Evolutionary conservation across 2,329 filamentous ascomycete species (phyloP).

Genomic region (Xylariomycetidae sp.): DNA sequence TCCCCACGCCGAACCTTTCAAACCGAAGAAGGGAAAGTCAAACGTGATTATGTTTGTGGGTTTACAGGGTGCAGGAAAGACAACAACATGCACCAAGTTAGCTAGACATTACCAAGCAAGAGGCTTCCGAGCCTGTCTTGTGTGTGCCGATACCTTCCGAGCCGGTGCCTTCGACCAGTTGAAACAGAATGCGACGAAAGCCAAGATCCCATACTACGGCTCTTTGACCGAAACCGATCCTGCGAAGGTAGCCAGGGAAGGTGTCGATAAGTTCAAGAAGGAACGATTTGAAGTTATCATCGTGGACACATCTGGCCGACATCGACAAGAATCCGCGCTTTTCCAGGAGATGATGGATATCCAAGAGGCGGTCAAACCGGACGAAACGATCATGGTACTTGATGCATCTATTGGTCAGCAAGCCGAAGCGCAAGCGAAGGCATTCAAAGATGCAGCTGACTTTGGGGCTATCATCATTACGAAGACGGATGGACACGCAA

Average conservation of each 20-base stretch:
- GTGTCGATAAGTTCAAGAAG: slow-evolving; percentile 98
- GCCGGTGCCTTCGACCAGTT: slow-evolving; percentile 97
- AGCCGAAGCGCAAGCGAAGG: slow-evolving; percentile 88
- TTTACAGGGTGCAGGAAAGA: slow-evolving; percentile 95
- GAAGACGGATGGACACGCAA: slow-evolving; percentile 94
- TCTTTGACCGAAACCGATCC: slow-evolving; percentile 95
- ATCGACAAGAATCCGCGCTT: slow-evolving; percentile 89
- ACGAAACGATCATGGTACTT: slow-evolving; percentile 98
- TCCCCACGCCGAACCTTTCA: slow-evolving; percentile 91
- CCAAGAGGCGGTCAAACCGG: slow-evolving; percentile 80
- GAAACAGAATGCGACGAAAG: slow-evolving; percentile 98
- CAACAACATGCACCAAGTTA: slow-evolving; percentile 95
- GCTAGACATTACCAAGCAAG: slow-evolving; percentile 91
- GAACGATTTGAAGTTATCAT: slow-evolving; percentile 98
- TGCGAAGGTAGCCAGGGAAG: slow-evolving; percentile 86
- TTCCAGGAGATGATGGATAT: slow-evolving; percentile 99
- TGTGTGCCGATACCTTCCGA: slow-evolving; percentile 97
- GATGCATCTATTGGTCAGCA: slow-evolving; percentile 96
- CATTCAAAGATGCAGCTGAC: slow-evolving; percentile 95
- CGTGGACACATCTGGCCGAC: slow-evolving; percentile 92
- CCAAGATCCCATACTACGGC: slow-evolving; percentile 98
- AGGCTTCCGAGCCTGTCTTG: slow-evolving; percentile 87
- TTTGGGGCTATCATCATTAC: slow-evolving; percentile 99
- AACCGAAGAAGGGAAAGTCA: slow-evolving; percentile 90
- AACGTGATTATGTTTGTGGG: slow-evolving; percentile 99